phyloP scores from a whole-genome alignment of 1,284 basidiomycete genomes.

The Marasmius sp. region DNA sequence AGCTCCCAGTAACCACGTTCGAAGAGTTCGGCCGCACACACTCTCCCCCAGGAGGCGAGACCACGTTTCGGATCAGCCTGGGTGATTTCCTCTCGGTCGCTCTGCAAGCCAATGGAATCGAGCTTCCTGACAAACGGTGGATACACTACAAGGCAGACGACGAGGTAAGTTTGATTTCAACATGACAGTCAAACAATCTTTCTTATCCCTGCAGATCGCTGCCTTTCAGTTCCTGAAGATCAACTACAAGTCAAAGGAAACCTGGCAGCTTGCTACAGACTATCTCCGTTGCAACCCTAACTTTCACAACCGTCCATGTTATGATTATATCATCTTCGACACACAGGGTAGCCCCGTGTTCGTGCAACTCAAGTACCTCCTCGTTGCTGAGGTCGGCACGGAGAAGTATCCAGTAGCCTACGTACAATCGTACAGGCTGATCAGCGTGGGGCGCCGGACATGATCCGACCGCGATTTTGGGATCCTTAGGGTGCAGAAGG shows the following conservation, averaged over 20 bases:
- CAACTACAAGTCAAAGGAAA: constrained; percentile 23
- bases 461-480: no score
- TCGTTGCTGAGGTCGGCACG: no score
- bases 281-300: constrained; percentile 29
- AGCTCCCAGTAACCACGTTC: constrained; percentile 14
- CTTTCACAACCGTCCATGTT: constrained; percentile 24
- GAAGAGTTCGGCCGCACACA: constrained; percentile 7
- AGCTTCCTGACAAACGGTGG: background rate
- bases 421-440: no score
- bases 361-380: no score
- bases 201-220: constrained; percentile 17
- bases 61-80: background rate
- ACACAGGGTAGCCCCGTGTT: no score
- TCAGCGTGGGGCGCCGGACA: no score
- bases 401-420: no score
- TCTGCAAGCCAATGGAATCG: background rate
- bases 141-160: background rate
- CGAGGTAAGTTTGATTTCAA: background rate
- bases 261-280: constrained; percentile 24
- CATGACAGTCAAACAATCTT: constrained; percentile 13
- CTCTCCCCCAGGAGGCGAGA: no score
- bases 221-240: constrained; percentile 22
- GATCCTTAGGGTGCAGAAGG: no score
- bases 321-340: constrained; percentile 29
- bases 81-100: background rate